phyloP scores from a whole-genome alignment of 164 flowering plant genomes.

The Warburgia ugandensis region DNA sequence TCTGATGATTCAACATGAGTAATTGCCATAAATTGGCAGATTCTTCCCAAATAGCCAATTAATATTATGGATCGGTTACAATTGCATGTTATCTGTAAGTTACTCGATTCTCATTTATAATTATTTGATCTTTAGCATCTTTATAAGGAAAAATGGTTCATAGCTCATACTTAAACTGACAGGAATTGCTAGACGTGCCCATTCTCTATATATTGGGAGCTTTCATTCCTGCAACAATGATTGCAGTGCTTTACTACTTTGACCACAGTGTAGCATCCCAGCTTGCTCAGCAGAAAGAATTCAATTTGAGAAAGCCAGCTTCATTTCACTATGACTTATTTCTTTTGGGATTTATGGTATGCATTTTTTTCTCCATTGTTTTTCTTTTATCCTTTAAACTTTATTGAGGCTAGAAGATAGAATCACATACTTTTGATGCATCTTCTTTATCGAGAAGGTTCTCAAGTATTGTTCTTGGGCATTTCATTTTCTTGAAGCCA shows the following conservation, averaged over 20 bases:
- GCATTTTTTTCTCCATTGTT: not conserved
- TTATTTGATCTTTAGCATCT: too few relatives aligned
- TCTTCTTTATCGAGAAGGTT: too few relatives aligned
- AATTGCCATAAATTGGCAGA: too few relatives aligned
- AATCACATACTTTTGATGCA: not conserved
- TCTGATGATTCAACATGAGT: not conserved
- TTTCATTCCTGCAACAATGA: conserved; percentile 97
- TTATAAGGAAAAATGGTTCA: too few relatives aligned
- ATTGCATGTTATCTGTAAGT: too few relatives aligned
- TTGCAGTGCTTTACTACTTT: conserved; percentile 96
- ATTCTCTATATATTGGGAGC: conserved; percentile 84
- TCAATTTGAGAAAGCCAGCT: conserved; percentile 90
- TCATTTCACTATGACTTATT: conserved; percentile 94
- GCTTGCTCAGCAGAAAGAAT: conserved; percentile 97
- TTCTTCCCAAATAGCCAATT: too few relatives aligned
- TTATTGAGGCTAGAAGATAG: not conserved
- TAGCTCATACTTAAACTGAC: too few relatives aligned
- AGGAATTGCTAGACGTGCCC: conserved; percentile 96
- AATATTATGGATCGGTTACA: too few relatives aligned
- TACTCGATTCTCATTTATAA: too few relatives aligned
- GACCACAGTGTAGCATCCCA: conserved; percentile 99
- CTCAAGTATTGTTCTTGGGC: too few relatives aligned
- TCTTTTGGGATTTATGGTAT: conserved; percentile 88
- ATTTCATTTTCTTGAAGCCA: too few relatives aligned
- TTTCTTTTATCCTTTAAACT: not conserved